Percentiles rank a stretch among this genome's conserved stretches.
Evolutionary conservation across 805 yeast species (phyloP).

Genomic region (Kluyveromyces starmeri): DNA sequence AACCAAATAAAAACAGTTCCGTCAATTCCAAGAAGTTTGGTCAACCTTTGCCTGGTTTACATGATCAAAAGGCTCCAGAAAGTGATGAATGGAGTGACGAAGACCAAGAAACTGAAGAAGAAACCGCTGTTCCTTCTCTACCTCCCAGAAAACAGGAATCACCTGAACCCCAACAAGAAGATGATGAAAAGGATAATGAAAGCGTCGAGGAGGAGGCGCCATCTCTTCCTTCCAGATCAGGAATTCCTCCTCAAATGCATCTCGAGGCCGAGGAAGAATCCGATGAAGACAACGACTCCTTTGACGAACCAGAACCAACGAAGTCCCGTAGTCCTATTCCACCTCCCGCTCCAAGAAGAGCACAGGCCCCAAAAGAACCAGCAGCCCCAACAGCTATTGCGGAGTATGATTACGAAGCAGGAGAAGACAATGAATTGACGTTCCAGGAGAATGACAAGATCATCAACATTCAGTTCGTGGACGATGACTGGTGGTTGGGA

Average conservation of each 20-base stretch:
- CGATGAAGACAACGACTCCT: constrained; percentile 15
- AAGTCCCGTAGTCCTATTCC: constrained; percentile 9
- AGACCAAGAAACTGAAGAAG: background rate
- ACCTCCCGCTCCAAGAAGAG: constrained; percentile 27
- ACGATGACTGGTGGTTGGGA: constrained; percentile 98
- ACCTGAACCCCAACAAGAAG: constrained; percentile 1
- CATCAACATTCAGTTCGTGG: constrained; percentile 75
- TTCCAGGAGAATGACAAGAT: constrained; percentile 81
- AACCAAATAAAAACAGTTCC: background rate
- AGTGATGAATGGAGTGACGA: background rate
- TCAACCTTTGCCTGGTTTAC: constrained; percentile 2
- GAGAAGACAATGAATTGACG: constrained; percentile 83
- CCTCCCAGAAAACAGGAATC: background rate
- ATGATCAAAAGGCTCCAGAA: background rate
- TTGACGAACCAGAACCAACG: constrained; percentile 8
- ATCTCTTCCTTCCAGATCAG: constrained; percentile 11
- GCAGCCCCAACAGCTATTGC: constrained; percentile 52
- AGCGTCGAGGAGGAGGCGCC: constrained; percentile 10
- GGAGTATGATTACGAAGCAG: constrained; percentile 82
- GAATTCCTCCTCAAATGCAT: constrained; percentile 8
- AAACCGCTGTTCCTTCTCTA: background rate
- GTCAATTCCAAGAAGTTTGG: background rate
- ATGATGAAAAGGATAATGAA: background rate
- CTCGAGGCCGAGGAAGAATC: constrained; percentile 16
- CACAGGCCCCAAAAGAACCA: constrained; percentile 11